A percentile compares a stretch with the other conserved stretches of the same genome.
phyloP scores from a whole-genome alignment of 164 flowering plant genomes.

The Buxus sempervirens region DNA sequence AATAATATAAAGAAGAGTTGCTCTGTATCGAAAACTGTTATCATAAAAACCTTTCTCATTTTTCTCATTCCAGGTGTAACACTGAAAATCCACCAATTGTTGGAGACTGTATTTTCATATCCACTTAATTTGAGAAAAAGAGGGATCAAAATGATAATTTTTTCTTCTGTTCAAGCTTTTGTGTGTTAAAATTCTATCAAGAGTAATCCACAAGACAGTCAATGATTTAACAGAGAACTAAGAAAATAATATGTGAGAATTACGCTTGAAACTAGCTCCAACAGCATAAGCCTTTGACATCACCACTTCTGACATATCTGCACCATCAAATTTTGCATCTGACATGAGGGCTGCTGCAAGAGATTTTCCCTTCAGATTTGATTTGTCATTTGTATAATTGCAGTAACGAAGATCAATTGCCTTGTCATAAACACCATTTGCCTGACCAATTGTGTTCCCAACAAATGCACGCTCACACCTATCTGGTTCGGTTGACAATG shows the following conservation, averaged over 20 bases:
- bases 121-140: neutral
- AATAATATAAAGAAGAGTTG: no score
- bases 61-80: no score
- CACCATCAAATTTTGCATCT: conserved; percentile 96
- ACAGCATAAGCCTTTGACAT: conserved; percentile 99
- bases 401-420: conserved; percentile 93
- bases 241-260: neutral
- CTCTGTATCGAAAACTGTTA: no score
- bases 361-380: conserved; percentile 87
- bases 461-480: conserved; percentile 88
- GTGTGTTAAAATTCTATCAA: neutral
- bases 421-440: conserved; percentile 97
- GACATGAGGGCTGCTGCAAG: conserved; percentile 96
- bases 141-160: neutral
- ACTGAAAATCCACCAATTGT: no score
- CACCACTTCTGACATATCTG: conserved; percentile 93
- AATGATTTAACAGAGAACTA: neutral
- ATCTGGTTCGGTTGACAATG: conserved; percentile 79
- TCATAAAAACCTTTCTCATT: no score
- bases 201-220: neutral
- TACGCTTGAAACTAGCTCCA: conserved; percentile 97
- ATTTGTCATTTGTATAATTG: conserved; percentile 83
- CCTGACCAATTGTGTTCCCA: conserved; percentile 97
- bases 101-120: neutral
- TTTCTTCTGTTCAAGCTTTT: neutral